Evolutionary conservation across 225 moss, liverwort and hornwort species (phyloP), one percentile per base, ranked within the genome.

Genomic region (Polytrichum commune): DNA sequence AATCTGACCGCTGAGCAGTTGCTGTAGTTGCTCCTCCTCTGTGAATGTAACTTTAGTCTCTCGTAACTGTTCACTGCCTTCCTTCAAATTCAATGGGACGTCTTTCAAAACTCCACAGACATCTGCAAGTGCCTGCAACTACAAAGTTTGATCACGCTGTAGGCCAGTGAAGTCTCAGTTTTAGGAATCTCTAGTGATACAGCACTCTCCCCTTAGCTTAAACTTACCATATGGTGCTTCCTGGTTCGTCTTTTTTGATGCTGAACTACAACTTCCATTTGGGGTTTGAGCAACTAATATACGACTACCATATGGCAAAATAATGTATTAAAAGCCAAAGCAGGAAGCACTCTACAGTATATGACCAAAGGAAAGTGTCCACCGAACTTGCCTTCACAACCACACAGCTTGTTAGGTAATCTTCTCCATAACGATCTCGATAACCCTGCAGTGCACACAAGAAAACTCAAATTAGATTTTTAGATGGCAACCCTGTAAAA

Each of bases 351-450:
- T 13, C 16, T 46, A 16, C 13, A 16, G 10, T 4, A 38, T 2
- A 38, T 38, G 38, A 38, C 38, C 10, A 38, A 38, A 38, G 38
- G 13, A 38, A 9, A 46, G 13, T 46, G 58, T 20, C 4, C 24
- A 24, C 58, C 58, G 53, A 62, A 76, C 83, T 73, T 83, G 82
- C 93, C 93, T 93, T 92, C 18, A 93, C 79, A 70, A 90, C 74
- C 65, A 93, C 67, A 71, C 92, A 80, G 76, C 96, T 96, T 65
- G 93, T 90, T 73, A 96, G 60, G 64, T 84, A 82, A 56, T 96
- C 96, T 85, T 96, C 96, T 54, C 85, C 93, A 53, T 71, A 67
- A 8, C 93, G 89, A 80, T 96, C 93, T 77, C 93, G 87, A 66
- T 75, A 83, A 71, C 93, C 96, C 93, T 95, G 89, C 60, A 81